A percentile compares a stretch with the other conserved stretches of the same genome.
phyloP scores from a whole-genome alignment of 257 asterid genomes.

The Solanum appendiculatum region DNA sequence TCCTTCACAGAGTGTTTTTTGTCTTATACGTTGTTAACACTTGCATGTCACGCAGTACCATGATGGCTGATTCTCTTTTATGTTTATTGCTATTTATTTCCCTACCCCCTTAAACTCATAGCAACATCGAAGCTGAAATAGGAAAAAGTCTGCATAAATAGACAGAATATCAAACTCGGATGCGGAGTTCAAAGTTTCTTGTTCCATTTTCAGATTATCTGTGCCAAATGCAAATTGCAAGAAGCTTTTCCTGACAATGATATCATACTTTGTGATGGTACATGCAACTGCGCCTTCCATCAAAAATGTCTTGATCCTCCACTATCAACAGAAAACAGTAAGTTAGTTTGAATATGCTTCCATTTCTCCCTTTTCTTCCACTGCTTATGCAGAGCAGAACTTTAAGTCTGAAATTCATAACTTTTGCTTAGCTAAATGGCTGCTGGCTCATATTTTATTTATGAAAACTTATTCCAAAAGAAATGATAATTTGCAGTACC shows the following conservation, averaged over 20 bases:
- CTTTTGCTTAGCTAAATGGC: background rate
- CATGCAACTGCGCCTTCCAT: conserved; percentile 94
- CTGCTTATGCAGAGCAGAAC: background rate
- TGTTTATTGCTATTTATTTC: background rate
- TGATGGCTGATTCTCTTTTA: background rate
- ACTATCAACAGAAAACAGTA: conserved; percentile 69
- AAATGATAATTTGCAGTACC: conserved; percentile 57
- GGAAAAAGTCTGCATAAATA: background rate
- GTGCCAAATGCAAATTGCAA: conserved; percentile 80
- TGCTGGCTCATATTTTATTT: background rate
- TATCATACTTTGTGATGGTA: conserved; percentile 91
- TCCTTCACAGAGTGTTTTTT: background rate
- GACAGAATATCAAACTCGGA: background rate
- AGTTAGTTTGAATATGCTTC: conserved; percentile 16
- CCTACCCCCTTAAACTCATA: background rate
- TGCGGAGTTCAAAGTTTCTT: conserved; percentile 6
- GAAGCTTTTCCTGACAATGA: conserved; percentile 86
- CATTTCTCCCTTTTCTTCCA: background rate
- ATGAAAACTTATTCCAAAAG: conserved; percentile 10
- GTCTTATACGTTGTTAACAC: background rate
- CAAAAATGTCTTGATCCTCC: conserved; percentile 96
- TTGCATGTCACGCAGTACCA: background rate
- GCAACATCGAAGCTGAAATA: background rate
- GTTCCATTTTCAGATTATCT: conserved; percentile 52
- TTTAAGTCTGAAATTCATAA: background rate